Conservation (phyloP, 257 asterid species). For the Avicennia marina region DNA sequence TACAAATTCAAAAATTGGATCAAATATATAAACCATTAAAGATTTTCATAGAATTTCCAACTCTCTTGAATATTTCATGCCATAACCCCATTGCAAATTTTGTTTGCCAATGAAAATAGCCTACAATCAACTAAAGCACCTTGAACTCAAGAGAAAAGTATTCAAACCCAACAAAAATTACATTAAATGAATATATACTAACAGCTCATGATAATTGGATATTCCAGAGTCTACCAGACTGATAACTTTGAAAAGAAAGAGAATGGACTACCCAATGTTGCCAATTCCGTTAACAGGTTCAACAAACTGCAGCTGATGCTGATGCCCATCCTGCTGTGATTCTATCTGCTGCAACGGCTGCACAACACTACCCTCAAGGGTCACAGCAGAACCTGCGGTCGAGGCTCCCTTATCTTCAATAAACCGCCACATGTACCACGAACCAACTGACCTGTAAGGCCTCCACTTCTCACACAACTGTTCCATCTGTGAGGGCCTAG, state of each 20-base stretch:
- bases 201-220: no score
- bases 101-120: no score
- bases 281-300: conserved; percentile 75
- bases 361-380: conserved; percentile 43
- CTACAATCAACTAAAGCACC: not conserved
- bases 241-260: conserved; percentile 12
- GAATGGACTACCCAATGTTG: conserved; percentile 58
- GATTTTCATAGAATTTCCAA: not conserved
- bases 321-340: conserved; percentile 48
- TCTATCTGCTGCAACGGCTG: conserved; percentile 76
- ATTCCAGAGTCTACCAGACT: no score
- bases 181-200: not conserved
- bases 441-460: conserved; percentile 93
- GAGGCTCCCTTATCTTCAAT: conserved; percentile 68
- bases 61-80: not conserved
- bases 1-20: not conserved
- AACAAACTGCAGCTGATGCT: conserved; percentile 73
- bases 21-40: not conserved
- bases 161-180: conserved; percentile 2
- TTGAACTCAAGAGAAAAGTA: not conserved
- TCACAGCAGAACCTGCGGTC: conserved; percentile 30
- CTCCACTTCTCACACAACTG: conserved; percentile 87
- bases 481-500: conserved; percentile 90
- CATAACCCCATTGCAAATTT: no score
- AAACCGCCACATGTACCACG: conserved; percentile 97